Percentiles rank a stretch among this genome's conserved stretches.
Evolutionary conservation across 768 basidiomycete species (phyloP).

Genomic region (Tylopilus cervinicoccineus): DNA sequence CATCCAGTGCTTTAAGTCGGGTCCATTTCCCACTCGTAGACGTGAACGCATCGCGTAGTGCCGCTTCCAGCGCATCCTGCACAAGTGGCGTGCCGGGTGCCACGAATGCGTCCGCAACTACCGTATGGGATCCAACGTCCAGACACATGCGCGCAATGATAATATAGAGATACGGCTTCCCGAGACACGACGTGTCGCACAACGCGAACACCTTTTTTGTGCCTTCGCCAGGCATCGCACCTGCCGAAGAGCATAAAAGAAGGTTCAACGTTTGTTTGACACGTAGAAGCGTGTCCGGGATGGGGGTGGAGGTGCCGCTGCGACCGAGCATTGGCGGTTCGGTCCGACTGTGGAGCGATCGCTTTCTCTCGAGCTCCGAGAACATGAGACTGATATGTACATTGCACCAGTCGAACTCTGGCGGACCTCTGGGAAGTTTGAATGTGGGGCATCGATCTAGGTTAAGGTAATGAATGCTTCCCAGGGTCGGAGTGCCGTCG

Average conservation of each 20-base stretch:
- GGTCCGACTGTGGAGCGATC: not conserved
- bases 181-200: slow-evolving; percentile 6
- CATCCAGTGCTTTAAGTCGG: not conserved
- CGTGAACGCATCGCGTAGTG: no score
- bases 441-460: slow-evolving; percentile 33
- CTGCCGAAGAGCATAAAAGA: slow-evolving; percentile 19
- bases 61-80: not conserved
- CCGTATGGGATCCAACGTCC: slow-evolving; percentile 40
- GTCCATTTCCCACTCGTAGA: not conserved
- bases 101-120: slow-evolving; percentile 47
- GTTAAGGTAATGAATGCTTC: slow-evolving; percentile 40
- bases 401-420: slow-evolving; percentile 26
- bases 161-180: slow-evolving; percentile 35
- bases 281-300: slow-evolving; percentile 18
- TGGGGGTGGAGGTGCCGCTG: not conserved
- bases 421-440: slow-evolving; percentile 11
- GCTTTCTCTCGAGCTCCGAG: slow-evolving; percentile 15
- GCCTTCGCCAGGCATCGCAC: slow-evolving; percentile 6
- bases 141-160: slow-evolving; percentile 43
- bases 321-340: no score
- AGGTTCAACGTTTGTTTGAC: slow-evolving; percentile 31
- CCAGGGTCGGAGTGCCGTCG: slow-evolving; percentile 16
- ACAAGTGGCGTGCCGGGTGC: slow-evolving; percentile 29
- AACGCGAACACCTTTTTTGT: slow-evolving; percentile 15
- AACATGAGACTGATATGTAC: slow-evolving; percentile 26